Evolutionary conservation across 2,329 filamentous ascomycete species (phyloP).

Genomic region (Arthrobotrys musiformis): DNA sequence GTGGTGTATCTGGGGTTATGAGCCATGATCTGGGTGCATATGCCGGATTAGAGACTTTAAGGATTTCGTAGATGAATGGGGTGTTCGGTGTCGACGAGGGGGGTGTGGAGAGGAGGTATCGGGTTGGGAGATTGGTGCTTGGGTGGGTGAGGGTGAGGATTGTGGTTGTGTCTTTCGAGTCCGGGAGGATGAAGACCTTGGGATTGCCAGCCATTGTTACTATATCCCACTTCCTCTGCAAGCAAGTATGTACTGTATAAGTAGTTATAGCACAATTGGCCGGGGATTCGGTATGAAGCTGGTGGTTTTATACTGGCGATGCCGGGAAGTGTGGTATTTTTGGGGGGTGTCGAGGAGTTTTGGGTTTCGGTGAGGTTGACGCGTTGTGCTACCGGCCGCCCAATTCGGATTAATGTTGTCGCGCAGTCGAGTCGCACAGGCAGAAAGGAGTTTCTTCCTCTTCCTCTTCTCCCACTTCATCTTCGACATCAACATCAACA

Average conservation of each 20-base stretch:
- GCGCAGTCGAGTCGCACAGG: too few species aligned
- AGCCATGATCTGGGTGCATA: conserved; percentile 72
- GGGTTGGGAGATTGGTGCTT: conserved; percentile 66
- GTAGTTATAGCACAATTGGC: background rate
- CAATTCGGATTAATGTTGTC: conserved; percentile 3
- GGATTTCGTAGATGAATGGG: conserved; percentile 71
- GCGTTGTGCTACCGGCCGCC: conserved; percentile 26
- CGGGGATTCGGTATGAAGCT: too few species aligned
- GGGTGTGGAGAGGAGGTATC: background rate
- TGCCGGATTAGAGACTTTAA: conserved; percentile 68
- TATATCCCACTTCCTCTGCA: too few species aligned
- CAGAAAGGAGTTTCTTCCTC: conserved; percentile 16
- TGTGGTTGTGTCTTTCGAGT: conserved; percentile 63
- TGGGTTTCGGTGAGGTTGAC: too few species aligned
- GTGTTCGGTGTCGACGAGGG: background rate
- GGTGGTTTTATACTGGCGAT: too few species aligned
- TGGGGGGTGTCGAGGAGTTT: background rate
- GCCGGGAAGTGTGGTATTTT: background rate
- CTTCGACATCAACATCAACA: background rate
- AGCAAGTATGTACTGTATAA: too few species aligned
- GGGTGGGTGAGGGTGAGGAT: conserved; percentile 69
- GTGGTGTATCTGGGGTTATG: conserved; percentile 61
- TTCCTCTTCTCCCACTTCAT: background rate
- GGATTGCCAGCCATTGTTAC: conserved; percentile 46
- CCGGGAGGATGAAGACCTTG: conserved; percentile 71